Evolutionary conservation across 495 filamentous ascomycete genomes (phyloP), one percentile per base, ranked within the genome.

Genomic region (Aspergillus indologenus): DNA sequence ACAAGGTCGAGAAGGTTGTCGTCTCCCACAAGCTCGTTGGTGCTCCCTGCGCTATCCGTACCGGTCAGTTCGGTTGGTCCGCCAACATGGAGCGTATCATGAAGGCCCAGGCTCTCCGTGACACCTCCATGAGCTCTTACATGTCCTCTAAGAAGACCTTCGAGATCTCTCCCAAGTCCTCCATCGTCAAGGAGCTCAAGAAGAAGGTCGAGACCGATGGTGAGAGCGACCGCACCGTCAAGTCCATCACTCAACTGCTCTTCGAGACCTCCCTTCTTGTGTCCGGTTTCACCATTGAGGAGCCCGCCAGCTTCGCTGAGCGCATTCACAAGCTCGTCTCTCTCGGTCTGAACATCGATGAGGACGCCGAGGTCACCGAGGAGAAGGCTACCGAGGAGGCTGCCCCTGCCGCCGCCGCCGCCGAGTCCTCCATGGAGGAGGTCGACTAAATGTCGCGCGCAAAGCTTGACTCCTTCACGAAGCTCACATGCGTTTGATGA

Each of bases 71-170:
- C 77, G 94, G 94, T 80, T 98, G 94, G 94, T 97, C 92, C 45
- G 94, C 94, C 73, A 98, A 98, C 85, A 98, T 98, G 94, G 94
- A 98, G 87, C 95, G 94, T 83, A 98, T 98, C 87, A 98, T 98
- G 94, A 98, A 98, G 87, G 95, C 94, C 31, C 94, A 98, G 84
- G 94, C 94, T 75, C 91, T 98, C 66, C 95, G 94, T 81, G 94
- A 98, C 81, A 98, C 94, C 71, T 96, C 92, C 65, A 98, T 98
- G 94, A 88, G 83, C 80, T 96, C 90, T 60, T 98, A 98, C 88
- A 98, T 98, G 94, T 92, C 91, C 59, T 97, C 93, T 70, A 98
- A 98, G 92, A 98, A 98, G 90, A 98, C 95, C 55, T 98, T 98
- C 65, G 94, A 98, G 83, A 97, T 98, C 79, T 96, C 93, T n/a